A percentile compares a stretch with the other conserved stretches of the same genome.
phyloP scores from a whole-genome alignment of 2,329 filamentous ascomycete genomes.

The Drechslerella dactyloides region DNA sequence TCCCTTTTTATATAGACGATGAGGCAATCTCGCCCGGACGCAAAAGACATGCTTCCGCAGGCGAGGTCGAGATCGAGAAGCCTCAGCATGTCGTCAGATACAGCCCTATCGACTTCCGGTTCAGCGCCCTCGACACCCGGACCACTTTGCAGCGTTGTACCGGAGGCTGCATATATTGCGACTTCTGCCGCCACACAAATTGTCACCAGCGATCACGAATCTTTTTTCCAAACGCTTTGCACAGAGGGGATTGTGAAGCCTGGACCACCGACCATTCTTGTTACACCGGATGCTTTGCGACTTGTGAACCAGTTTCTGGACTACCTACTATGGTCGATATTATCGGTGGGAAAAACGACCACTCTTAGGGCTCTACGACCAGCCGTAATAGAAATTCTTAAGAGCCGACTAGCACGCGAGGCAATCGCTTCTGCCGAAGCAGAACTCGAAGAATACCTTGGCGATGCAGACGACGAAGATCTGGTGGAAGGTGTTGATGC shows the following conservation, averaged over 20 bases:
- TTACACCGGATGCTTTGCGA: slow-evolving; percentile 68
- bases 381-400: slow-evolving; percentile 84
- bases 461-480: slow-evolving; percentile 73
- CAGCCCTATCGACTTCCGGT: slow-evolving; percentile 26
- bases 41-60: slow-evolving; percentile 32
- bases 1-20: slow-evolving; percentile 16
- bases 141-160: slow-evolving; percentile 73
- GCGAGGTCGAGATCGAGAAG: slow-evolving; percentile 42
- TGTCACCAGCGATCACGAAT: slow-evolving; percentile 84
- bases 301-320: slow-evolving; percentile 93
- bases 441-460: slow-evolving; percentile 85
- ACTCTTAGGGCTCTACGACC: slow-evolving; percentile 69
- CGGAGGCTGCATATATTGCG: slow-evolving; percentile 85
- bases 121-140: slow-evolving; percentile 55
- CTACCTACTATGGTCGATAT: slow-evolving; percentile 86
- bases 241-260: slow-evolving; percentile 77
- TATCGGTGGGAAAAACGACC: slow-evolving; percentile 79
- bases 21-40: slow-evolving; percentile 47
- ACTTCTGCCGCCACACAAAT: slow-evolving; percentile 87
- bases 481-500: slow-evolving; percentile 59
- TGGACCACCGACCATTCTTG: slow-evolving; percentile 48
- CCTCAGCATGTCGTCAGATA: slow-evolving; percentile 48
- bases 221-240: slow-evolving; percentile 72
- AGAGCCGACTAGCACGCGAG: slow-evolving; percentile 84
- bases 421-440: slow-evolving; percentile 83